Evolutionary conservation across 2,329 filamentous ascomycete species (phyloP), one percentile per base, ranked within the genome.

Genomic region (Epicoccum nigrum): DNA sequence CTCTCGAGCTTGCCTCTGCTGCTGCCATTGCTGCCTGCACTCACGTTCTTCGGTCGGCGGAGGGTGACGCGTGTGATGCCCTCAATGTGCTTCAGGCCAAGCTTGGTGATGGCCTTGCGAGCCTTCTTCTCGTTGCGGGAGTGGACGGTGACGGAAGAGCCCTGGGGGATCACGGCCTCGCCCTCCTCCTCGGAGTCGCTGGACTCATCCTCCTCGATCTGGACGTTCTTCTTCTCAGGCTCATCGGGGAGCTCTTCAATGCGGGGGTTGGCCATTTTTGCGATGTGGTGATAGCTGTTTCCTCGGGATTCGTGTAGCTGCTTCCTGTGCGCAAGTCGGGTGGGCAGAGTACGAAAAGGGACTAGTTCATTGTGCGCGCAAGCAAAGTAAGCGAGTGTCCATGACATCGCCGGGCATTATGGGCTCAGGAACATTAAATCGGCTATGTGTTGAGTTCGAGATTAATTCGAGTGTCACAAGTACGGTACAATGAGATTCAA

Each of bases 91-190:
- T 91, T 94, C 76, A 99, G 83, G 76, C 96, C 92, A 74, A 97
- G 87, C 87, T 99, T 99, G 79, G 92, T 90, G 76, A 99, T 96
- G 73, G 92, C 92, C 86, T 99, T 99, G 81, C 94, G 89, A 71
- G 94, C 95, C 88, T 99, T 99, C 90, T 99, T 99, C 89, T 99
- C 94, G 83, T 97, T 97, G 79, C 94, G 92, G 75, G 91, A 96
- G 86, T 97, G 93, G 74, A 99, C 88, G 70, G 94, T 86, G 73
- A 93, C 89, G 62, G 88, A 86, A 72, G 92, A 90, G 74, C 93
- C 94, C 65, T 89, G 88, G 75, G 93, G 91, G 69, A 88, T 86
- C 76, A 78, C 82, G 69, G 82, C 77, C 74, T 86, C 84, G 58
- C 81, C 81, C 56, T 85, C 85, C 65, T 81, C 87, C 70, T 89